Evolutionary conservation across 2,329 filamentous ascomycete genomes (phyloP).

Genomic region (Aspergillus arachidicola): DNA sequence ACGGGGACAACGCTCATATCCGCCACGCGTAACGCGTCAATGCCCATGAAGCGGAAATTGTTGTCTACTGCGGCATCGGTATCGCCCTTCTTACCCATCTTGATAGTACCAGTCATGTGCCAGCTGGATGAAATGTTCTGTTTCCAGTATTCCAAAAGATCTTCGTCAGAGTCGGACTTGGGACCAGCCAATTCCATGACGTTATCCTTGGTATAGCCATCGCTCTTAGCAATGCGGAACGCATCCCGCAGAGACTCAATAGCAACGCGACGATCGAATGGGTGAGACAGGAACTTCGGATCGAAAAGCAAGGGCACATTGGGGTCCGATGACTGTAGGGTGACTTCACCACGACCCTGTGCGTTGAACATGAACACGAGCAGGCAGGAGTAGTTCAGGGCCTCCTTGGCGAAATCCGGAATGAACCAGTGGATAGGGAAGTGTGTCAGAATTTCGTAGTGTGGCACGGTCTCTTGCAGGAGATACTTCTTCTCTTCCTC

Average conservation of each 20-base stretch:
- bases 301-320: constrained; percentile 55
- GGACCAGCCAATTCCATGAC: constrained; percentile 38
- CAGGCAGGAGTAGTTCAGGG: constrained; percentile 46
- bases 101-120: constrained; percentile 60
- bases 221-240: constrained; percentile 46
- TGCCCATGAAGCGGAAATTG: constrained; percentile 41
- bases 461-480: constrained; percentile 55
- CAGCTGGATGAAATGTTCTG: constrained; percentile 51
- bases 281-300: constrained; percentile 55
- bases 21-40: constrained; percentile 43
- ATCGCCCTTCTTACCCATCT: constrained; percentile 56
- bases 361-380: constrained; percentile 57
- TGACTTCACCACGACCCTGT: constrained; percentile 55
- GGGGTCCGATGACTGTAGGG: constrained; percentile 57
- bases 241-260: constrained; percentile 54
- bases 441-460: constrained; percentile 58
- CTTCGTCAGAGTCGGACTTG: constrained; percentile 37
- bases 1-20: constrained; percentile 50
- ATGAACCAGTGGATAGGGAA: constrained; percentile 47
- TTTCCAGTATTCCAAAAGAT: constrained; percentile 53
- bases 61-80: constrained; percentile 52
- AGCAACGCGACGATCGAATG: constrained; percentile 57
- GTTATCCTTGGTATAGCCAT: constrained; percentile 49
- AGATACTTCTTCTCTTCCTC: constrained; percentile 48
- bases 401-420: constrained; percentile 39